Evolutionary conservation across 257 asterid species (phyloP).

Genomic region (Leonotis leonurus): DNA sequence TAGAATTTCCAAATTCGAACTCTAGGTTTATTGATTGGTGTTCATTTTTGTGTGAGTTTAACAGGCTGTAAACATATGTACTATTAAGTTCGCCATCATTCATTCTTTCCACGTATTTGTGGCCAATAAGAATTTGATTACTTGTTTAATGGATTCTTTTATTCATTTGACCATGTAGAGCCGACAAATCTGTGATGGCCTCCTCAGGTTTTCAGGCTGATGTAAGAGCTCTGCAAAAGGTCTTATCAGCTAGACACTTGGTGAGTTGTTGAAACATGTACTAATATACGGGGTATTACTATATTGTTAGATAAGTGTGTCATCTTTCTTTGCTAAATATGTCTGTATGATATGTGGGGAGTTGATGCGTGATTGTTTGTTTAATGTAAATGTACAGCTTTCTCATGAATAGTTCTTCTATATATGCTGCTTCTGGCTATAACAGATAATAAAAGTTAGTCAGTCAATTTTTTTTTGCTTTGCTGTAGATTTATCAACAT

Average conservation of each 20-base stretch:
- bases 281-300: neutral
- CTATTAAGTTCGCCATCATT: neutral
- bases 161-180: slow-evolving; percentile 39
- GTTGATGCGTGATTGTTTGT: neutral
- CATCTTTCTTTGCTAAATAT: neutral
- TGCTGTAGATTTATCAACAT: slow-evolving; percentile 65
- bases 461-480: neutral
- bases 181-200: slow-evolving; percentile 81
- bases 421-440: neutral
- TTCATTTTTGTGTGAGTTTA: neutral
- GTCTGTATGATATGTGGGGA: neutral
- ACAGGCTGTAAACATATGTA: no score
- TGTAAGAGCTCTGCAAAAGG: slow-evolving; percentile 90
- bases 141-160: neutral
- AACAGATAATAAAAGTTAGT: neutral
- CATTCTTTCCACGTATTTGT: no score
- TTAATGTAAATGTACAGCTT: neutral
- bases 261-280: slow-evolving; percentile 23
- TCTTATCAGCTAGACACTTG: slow-evolving; percentile 47
- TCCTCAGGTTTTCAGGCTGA: slow-evolving; percentile 98
- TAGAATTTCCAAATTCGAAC: neutral
- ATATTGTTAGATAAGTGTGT: neutral
- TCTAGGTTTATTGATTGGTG: neutral
- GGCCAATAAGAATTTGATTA: no score
- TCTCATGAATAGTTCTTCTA: neutral